phyloP scores from a whole-genome alignment of 345 rosid species.

The Rhizophora mangle region DNA sequence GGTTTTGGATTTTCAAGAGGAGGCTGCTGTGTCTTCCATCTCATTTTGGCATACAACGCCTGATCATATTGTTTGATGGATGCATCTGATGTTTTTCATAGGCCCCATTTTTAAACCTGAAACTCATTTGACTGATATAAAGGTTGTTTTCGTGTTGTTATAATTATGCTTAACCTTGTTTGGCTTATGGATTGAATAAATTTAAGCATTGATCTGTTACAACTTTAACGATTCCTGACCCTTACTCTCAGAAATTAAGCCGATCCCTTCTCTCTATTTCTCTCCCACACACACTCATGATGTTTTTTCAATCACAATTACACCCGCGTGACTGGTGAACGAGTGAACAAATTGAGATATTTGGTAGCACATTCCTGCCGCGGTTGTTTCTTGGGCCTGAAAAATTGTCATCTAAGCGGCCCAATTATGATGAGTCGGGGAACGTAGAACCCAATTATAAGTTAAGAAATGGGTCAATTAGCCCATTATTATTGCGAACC shows the following conservation, averaged over 20 bases:
- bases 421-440: too few relatives aligned
- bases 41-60: neutral
- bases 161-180: slow-evolving; percentile 8
- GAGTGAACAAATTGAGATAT: too few relatives aligned
- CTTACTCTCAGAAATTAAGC: neutral
- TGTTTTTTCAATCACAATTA: too few relatives aligned
- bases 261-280: too few relatives aligned
- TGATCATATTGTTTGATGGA: slow-evolving; percentile 1
- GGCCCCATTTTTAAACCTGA: slow-evolving; percentile 10
- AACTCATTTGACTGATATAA: neutral
- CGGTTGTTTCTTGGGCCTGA: too few relatives aligned
- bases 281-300: too few relatives aligned
- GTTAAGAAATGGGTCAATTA: too few relatives aligned
- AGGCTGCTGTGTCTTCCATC: neutral
- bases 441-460: too few relatives aligned
- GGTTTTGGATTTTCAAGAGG: slow-evolving; percentile 8
- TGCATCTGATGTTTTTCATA: neutral
- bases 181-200: slow-evolving; percentile 9
- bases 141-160: slow-evolving; percentile 13
- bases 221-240: neutral
- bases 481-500: too few relatives aligned
- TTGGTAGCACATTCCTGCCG: too few relatives aligned
- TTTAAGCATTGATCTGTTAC: neutral
- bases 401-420: too few relatives aligned
- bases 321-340: too few relatives aligned